Percentiles rank a stretch among this genome's conserved stretches.
Evolutionary conservation across 2,329 filamentous ascomycete species (phyloP).

Genomic region (Zasmidium angulare): DNA sequence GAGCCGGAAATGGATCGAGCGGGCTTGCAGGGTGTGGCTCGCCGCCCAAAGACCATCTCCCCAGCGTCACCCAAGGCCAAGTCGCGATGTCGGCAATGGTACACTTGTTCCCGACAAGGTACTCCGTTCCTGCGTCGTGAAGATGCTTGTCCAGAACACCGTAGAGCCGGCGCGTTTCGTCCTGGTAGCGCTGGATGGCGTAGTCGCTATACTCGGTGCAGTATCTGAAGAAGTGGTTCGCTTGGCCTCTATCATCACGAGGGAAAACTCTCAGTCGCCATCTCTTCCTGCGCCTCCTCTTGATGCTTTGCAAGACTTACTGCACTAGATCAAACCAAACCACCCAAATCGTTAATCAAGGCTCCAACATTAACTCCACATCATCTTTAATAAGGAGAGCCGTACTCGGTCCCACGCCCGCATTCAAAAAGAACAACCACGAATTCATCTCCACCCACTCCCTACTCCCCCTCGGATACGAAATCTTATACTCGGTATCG

Average conservation of each 20-base stretch:
- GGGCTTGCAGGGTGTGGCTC: slow-evolving; percentile 38
- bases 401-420: slow-evolving; percentile 47
- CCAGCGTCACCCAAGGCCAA: slow-evolving; percentile 72
- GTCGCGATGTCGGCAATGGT: slow-evolving; percentile 73
- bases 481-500: slow-evolving; percentile 71
- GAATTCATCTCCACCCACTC: slow-evolving; percentile 75
- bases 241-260: slow-evolving; percentile 49
- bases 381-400: too few relatives aligned
- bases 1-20: slow-evolving; percentile 69
- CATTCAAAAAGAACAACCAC: slow-evolving; percentile 71
- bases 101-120: slow-evolving; percentile 62
- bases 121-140: slow-evolving; percentile 47
- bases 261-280: too few relatives aligned
- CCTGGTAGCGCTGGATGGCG: slow-evolving; percentile 76
- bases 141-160: slow-evolving; percentile 73
- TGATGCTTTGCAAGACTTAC: too few relatives aligned
- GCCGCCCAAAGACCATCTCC: slow-evolving; percentile 59
- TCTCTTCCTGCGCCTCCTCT: too few relatives aligned
- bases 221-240: slow-evolving; percentile 51
- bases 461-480: slow-evolving; percentile 67
- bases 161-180: slow-evolving; percentile 79
- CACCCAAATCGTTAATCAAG: too few relatives aligned
- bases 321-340: too few relatives aligned
- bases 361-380: too few relatives aligned
- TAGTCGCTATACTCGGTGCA: slow-evolving; percentile 69